A percentile compares a stretch with the other conserved stretches of the same genome.
Evolutionary conservation across 2,329 filamentous ascomycete genomes (phyloP).

Genomic region (Neurospora sp.): DNA sequence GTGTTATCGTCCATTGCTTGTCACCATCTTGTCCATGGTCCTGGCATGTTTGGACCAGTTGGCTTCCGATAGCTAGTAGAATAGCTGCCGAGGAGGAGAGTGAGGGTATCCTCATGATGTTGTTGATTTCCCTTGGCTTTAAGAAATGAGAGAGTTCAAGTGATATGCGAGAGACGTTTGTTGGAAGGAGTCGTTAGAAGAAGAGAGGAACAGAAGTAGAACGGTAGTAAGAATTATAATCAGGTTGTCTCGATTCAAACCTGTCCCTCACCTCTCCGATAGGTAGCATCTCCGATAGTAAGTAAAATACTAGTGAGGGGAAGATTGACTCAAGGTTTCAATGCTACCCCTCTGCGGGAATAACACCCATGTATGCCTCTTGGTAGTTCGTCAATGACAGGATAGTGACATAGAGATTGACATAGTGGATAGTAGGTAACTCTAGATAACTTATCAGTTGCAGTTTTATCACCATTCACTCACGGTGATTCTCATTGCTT

Average conservation of each 20-base stretch:
- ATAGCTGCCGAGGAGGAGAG: neutral
- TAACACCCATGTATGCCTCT: neutral
- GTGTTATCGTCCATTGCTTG: constrained; percentile 32
- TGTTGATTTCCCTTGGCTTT: neutral
- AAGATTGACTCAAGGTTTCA: neutral
- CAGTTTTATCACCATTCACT: neutral
- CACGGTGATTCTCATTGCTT: neutral
- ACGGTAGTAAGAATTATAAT: neutral
- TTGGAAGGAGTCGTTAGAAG: neutral
- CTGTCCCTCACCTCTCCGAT: neutral
- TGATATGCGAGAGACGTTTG: neutral
- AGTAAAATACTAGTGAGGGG: neutral
- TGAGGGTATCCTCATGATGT: neutral
- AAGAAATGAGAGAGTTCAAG: neutral
- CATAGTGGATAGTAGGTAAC: neutral
- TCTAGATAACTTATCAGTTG: neutral
- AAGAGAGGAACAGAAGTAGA: neutral
- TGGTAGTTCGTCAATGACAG: neutral
- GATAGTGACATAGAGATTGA: neutral
- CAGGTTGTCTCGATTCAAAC: neutral
- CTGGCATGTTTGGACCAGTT: constrained; percentile 18
- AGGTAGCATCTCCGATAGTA: neutral
- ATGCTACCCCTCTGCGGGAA: neutral
- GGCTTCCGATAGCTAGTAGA: neutral
- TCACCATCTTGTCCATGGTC: constrained; percentile 14